Percentiles rank a stretch among this genome's conserved stretches.
Conservation (phyloP, 257 asterid genomes). For the Fraxinus anomala region DNA sequence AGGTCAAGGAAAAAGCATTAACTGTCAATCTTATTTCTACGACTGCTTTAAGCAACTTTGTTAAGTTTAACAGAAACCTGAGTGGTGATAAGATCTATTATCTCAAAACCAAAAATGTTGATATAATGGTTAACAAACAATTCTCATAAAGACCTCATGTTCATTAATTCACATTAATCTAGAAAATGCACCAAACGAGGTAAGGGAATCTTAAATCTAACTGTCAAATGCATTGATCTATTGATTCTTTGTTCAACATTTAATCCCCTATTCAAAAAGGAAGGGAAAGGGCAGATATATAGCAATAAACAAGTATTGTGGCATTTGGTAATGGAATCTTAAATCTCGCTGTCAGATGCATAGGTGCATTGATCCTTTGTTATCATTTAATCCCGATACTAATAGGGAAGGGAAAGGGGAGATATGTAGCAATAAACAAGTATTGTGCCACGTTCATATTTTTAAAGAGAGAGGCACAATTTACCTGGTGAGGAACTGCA, state of each 20-base stretch:
- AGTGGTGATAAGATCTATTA: not conserved
- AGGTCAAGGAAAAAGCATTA: not conserved
- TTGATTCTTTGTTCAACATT: not conserved
- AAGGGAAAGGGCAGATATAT: not conserved
- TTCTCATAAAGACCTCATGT: not conserved
- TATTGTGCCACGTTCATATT: not conserved
- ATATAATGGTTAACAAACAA: not conserved
- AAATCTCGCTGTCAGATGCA: not conserved
- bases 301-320: not conserved
- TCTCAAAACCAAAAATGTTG: not conserved
- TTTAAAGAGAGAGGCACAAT: not conserved
- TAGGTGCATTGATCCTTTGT: not conserved
- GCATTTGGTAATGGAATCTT: not conserved
- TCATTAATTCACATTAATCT: not conserved
- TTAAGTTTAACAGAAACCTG: not conserved
- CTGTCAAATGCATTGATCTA: not conserved
- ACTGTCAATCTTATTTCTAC: not conserved
- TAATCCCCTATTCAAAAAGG: not conserved
- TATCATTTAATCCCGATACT: not conserved
- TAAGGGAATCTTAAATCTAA: not conserved
- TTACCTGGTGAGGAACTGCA: conserved; percentile 95
- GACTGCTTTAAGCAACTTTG: not conserved
- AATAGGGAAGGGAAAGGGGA: not conserved
- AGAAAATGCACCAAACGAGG: not conserved
- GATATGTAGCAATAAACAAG: not conserved